Evolutionary conservation across 2,329 filamentous ascomycete genomes (phyloP).

Genomic region (Talaromyces sp.): DNA sequence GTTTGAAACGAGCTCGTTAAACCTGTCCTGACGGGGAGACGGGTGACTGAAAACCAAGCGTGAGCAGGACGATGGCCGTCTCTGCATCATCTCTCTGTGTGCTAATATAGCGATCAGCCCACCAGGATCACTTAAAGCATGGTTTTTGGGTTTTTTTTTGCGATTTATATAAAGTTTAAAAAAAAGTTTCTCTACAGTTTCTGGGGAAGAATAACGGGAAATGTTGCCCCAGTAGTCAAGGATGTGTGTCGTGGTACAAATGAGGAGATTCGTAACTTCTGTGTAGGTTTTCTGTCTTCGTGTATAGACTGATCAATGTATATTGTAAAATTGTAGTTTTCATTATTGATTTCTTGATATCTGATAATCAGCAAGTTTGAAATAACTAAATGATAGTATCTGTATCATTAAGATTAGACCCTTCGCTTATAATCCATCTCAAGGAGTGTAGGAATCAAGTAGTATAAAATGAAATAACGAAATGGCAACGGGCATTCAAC

Average conservation of each 20-base stretch:
- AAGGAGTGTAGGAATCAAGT: not conserved
- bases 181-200: no score
- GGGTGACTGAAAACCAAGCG: no score
- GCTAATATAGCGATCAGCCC: no score
- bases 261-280: not conserved
- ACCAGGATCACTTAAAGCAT: no score
- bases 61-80: no score
- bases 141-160: no score
- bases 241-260: not conserved
- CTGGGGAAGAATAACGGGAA: no score
- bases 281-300: not conserved
- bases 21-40: no score
- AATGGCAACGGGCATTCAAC: not conserved
- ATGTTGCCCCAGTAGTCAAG: no score
- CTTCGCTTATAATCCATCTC: not conserved
- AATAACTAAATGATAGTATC: not conserved
- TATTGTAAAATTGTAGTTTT: not conserved
- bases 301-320: not conserved
- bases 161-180: no score
- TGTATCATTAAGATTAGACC: not conserved
- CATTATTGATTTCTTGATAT: not conserved
- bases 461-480: not conserved
- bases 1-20: no score
- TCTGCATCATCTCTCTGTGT: no score
- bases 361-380: not conserved